phyloP scores from a whole-genome alignment of 2,329 filamentous ascomycete genomes.

The Amylocarpus encephaloides region DNA sequence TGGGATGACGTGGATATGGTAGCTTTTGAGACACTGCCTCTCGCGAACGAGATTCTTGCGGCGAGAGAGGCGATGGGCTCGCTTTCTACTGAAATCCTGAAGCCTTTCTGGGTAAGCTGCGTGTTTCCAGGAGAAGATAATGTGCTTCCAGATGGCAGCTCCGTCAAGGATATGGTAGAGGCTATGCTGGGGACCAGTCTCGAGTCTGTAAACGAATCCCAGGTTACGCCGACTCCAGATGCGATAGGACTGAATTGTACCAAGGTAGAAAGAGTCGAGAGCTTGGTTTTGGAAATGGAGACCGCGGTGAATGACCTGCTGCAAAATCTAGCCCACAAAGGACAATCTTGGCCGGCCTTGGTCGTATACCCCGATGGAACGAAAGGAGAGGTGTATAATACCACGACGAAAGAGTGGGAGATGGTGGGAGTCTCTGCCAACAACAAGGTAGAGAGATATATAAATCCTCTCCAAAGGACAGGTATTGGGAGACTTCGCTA shows the following conservation, averaged over 20 bases:
- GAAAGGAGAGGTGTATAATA: constrained; percentile 62
- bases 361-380: constrained; percentile 66
- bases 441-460: constrained; percentile 6
- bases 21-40: constrained; percentile 60
- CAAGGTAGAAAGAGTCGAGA: constrained; percentile 55
- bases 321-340: constrained; percentile 28
- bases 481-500: neutral
- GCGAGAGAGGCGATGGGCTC: constrained; percentile 16
- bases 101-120: constrained; percentile 51
- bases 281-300: constrained; percentile 50
- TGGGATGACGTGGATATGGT: constrained; percentile 42
- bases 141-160: constrained; percentile 51
- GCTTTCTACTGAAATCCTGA: neutral
- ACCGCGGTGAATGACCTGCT: constrained; percentile 38
- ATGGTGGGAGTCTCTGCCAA: constrained; percentile 27
- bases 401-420: constrained; percentile 54
- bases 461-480: neutral
- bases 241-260: constrained; percentile 65
- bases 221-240: constrained; percentile 39
- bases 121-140: constrained; percentile 52
- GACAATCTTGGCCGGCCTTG: constrained; percentile 44
- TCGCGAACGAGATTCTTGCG: constrained; percentile 55
- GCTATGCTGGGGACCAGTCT: constrained; percentile 31
- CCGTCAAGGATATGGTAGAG: constrained; percentile 37
- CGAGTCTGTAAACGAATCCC: neutral